Base-by-base conservation (phyloP, 176 grass and related monocot species). In the Oryza brachyantha region DNA sequence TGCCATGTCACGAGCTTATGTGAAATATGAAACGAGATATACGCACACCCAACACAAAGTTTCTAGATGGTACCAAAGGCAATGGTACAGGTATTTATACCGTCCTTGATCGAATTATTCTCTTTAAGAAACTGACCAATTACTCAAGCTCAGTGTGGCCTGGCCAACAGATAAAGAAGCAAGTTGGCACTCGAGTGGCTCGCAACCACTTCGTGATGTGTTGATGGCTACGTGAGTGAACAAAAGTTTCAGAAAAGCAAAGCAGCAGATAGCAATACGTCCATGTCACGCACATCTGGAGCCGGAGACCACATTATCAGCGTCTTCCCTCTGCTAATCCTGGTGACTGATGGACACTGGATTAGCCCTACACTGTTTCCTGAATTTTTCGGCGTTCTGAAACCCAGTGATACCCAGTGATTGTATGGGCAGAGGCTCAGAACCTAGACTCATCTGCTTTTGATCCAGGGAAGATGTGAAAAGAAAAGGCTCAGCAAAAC, bases 191-290 rank as follows among this genome's bases (percentile, higher is more conserved):
- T 35, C 16, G 19, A 61, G 50, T 69, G 39, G 57, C 21, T 77
- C 64, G 6, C 55, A 68, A 61, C 50, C 8, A 68, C 81, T 76
- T 32, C 26, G 60, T 68, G 73, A 62, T 24, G 29, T 43, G 4
- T 70, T 37, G 38, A 84, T 46, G 5, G 28, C 31, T 46, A 84
- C 38, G 13, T 13, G 38, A 70, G 73, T 61, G 81, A 42, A 67
- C 34, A 21, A 35, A 4, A 29, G 55, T 57, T 35, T 10, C 3
- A 40, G 48, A 29, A 32, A 52, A 10, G 25, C 26, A 48, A 32
- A 50, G 42, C 42, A 31, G 69, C 26, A n/a, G 46, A 68, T 39
- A 66, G 64, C 34, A 24, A 38, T 10, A 16, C 39, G 13, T 70
- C 24, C 66, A 70, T 10, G 24, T 25, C 36, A 68, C 65, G 10